These are phyloP conservation scores for Azolla pinnata DNA, from an alignment of 75 land plant genomes.

Conservation along the genomic window DNA sequence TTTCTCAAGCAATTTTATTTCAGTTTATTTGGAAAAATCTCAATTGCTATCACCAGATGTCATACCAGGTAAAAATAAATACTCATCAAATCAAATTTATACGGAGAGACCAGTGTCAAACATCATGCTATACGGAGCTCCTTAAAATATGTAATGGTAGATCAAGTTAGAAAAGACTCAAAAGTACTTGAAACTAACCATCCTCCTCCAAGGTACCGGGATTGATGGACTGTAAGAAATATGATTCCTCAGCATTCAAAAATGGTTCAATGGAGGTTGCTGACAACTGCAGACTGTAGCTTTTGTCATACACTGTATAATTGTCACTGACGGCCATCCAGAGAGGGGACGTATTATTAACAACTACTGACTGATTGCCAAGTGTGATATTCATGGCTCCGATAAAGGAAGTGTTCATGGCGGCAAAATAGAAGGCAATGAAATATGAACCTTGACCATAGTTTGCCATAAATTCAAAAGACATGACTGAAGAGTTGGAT, in stretches of 20 bases:
- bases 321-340: too few species aligned
- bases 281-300: neutral
- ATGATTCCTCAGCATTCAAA: conserved; percentile 6
- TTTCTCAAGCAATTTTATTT: too few species aligned
- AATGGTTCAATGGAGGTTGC: neutral
- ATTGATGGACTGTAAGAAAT: neutral
- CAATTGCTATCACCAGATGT: too few species aligned
- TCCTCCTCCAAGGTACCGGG: neutral
- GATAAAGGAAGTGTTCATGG: neutral
- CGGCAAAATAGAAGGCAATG: conserved; percentile 6
- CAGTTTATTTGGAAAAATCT: too few species aligned
- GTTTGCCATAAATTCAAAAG: neutral
- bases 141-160: neutral
- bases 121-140: neutral
- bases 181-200: neutral
- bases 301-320: neutral
- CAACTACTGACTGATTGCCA: neutral
- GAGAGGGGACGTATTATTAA: too few species aligned
- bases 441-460: neutral
- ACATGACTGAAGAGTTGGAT: neutral
- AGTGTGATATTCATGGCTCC: neutral
- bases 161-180: neutral
- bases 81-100: neutral
- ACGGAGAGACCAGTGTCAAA: neutral
- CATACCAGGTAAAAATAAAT: too few species aligned